Percentiles rank a stretch among this genome's conserved stretches.
phyloP scores from a whole-genome alignment of 2,329 filamentous ascomycete species.

The Cytospora chrysosperma region DNA sequence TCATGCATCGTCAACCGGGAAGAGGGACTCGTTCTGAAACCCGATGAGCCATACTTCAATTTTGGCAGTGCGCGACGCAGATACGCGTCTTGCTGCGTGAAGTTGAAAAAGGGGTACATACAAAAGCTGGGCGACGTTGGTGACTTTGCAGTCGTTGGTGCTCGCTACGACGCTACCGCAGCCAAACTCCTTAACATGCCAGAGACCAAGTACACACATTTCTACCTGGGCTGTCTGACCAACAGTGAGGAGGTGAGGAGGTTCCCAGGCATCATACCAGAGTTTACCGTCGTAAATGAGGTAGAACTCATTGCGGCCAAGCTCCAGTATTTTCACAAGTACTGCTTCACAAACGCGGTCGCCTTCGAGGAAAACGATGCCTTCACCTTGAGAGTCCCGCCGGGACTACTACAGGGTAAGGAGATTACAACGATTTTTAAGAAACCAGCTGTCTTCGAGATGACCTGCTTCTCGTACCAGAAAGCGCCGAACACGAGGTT shows the following conservation, averaged over 20 bases:
- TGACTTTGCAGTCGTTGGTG: constrained; percentile 79
- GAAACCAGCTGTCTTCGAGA: constrained; percentile 72
- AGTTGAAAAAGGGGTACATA: constrained; percentile 86
- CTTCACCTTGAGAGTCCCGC: constrained; percentile 48
- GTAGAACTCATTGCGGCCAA: constrained; percentile 55
- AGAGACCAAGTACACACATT: constrained; percentile 72
- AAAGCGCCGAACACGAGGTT: constrained; percentile 67
- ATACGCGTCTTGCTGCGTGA: constrained; percentile 62
- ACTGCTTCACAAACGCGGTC: constrained; percentile 45
- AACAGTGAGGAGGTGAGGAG: constrained; percentile 62
- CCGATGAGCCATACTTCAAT: constrained; percentile 75
- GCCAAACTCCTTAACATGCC: constrained; percentile 54
- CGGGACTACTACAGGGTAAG: constrained; percentile 42
- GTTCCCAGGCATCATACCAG: constrained; percentile 48
- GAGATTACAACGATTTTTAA: constrained; percentile 59
- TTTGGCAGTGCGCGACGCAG: constrained; percentile 39
- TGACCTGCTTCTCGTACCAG: constrained; percentile 78
- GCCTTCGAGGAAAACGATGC: constrained; percentile 37
- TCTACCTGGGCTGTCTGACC: constrained; percentile 72
- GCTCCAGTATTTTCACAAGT: constrained; percentile 50
- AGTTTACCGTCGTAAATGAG: constrained; percentile 66
- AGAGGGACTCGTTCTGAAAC: constrained; percentile 82
- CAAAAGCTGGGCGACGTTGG: constrained; percentile 75
- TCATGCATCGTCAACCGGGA: constrained; percentile 62
- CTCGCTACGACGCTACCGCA: constrained; percentile 64